phyloP scores from a whole-genome alignment of 129 eudicot species.

The Saposhnikovia divaricata region DNA sequence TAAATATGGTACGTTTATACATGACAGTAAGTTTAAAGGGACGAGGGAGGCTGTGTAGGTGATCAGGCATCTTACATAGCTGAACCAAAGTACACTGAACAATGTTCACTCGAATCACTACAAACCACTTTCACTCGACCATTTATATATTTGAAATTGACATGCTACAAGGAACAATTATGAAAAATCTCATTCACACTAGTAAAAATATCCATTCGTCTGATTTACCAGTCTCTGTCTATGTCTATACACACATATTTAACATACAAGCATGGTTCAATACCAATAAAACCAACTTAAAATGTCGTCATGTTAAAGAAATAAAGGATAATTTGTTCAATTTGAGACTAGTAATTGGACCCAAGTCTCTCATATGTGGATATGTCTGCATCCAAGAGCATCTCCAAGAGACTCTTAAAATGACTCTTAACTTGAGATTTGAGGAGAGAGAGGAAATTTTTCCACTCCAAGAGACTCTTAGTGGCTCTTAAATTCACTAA shows the following conservation, averaged over 20 bases:
- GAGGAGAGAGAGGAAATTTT: too few species aligned
- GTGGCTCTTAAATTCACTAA: too few species aligned
- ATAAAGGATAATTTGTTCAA: neutral
- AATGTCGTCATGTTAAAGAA: neutral
- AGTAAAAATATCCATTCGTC: neutral
- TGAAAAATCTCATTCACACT: neutral
- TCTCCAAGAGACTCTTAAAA: too few species aligned
- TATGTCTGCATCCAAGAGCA: slow-evolving; percentile 22
- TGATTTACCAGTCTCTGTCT: neutral
- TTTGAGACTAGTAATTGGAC: neutral
- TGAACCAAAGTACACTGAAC: neutral
- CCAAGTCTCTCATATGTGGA: slow-evolving; percentile 6
- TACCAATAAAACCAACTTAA: neutral
- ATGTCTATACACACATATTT: too few species aligned
- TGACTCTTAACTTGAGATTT: too few species aligned
- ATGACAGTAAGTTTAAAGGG: too few species aligned
- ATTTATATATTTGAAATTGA: neutral
- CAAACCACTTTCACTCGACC: neutral
- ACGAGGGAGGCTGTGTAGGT: neutral
- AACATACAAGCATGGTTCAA: neutral
- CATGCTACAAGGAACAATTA: neutral
- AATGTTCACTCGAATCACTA: slow-evolving; percentile 5
- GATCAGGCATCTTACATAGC: neutral
- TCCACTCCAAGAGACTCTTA: too few species aligned
- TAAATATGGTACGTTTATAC: too few species aligned